Percentiles rank a stretch among this genome's conserved stretches.
phyloP scores from a whole-genome alignment of 225 moss, liverwort and hornwort species.

The Climacium dendroides region DNA sequence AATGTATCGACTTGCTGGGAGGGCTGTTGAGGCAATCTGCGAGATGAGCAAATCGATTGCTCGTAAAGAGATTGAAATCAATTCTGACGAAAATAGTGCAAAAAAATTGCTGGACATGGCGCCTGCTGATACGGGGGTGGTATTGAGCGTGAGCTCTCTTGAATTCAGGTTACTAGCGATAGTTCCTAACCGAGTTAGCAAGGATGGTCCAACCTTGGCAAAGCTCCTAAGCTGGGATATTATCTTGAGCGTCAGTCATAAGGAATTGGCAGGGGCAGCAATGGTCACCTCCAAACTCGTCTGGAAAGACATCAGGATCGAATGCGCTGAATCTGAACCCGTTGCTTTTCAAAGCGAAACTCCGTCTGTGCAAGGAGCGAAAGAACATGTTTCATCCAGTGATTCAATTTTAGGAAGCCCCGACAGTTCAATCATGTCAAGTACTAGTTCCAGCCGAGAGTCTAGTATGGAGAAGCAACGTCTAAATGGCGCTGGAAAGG shows the following conservation, averaged over 20 bases:
- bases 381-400: conserved; percentile 2
- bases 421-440: conserved; percentile 26
- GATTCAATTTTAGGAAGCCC: conserved; percentile 17
- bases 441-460: conserved; percentile 21
- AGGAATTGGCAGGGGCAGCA: conserved; percentile 61
- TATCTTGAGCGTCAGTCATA: conserved; percentile 51
- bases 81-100: neutral
- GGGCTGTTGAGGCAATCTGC: conserved; percentile 30
- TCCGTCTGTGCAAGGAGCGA: neutral
- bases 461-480: conserved; percentile 15
- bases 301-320: conserved; percentile 74
- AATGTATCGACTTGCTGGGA: conserved; percentile 58
- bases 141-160: conserved; percentile 34
- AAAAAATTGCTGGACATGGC: conserved; percentile 25
- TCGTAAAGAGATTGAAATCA: conserved; percentile 13
- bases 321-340: conserved; percentile 54
- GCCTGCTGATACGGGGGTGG: conserved; percentile 61
- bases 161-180: conserved; percentile 62
- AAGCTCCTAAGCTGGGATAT: conserved; percentile 61
- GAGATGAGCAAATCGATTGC: conserved; percentile 27
- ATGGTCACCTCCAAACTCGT: conserved; percentile 54
- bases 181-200: conserved; percentile 24
- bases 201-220: conserved; percentile 44
- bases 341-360: neutral
- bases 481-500: neutral